Evolutionary conservation across 345 rosid genomes (phyloP).

Genomic region (Populus euphratica): DNA sequence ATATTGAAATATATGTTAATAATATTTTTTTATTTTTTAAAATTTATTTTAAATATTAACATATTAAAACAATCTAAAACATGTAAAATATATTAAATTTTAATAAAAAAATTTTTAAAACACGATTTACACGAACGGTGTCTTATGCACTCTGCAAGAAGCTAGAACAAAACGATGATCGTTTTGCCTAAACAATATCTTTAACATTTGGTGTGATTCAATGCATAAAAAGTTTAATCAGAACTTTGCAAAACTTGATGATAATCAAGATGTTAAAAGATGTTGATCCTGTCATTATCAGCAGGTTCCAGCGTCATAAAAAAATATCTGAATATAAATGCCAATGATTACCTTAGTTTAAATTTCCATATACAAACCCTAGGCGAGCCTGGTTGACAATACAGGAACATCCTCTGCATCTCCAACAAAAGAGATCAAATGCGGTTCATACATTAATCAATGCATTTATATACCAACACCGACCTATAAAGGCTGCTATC

Average conservation of each 20-base stretch:
- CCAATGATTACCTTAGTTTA: constrained; percentile 68
- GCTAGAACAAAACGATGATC: too few relatives aligned
- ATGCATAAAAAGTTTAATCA: too few relatives aligned
- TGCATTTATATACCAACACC: constrained; percentile 83
- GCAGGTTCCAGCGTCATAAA: neutral
- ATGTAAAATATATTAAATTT: too few relatives aligned
- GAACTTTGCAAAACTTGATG: neutral
- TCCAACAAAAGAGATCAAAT: constrained; percentile 50
- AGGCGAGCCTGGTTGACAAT: constrained; percentile 80
- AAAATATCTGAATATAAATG: neutral
- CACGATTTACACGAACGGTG: too few relatives aligned
- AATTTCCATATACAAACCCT: constrained; percentile 93
- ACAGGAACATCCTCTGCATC: constrained; percentile 85
- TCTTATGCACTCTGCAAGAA: neutral
- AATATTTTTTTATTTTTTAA: too few relatives aligned
- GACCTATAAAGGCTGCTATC: constrained; percentile 37
- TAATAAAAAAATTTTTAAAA: too few relatives aligned
- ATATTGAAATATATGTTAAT: too few relatives aligned
- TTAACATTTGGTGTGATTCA: too few relatives aligned
- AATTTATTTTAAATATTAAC: too few relatives aligned
- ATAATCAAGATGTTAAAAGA: neutral
- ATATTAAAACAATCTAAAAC: too few relatives aligned
- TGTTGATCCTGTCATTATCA: neutral
- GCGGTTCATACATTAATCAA: constrained; percentile 71
- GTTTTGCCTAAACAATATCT: too few relatives aligned